Evolutionary conservation across 192 early-diverging fungal species (phyloP), one percentile per base, ranked within the genome.

Genomic region (Entomortierella parvispora): DNA sequence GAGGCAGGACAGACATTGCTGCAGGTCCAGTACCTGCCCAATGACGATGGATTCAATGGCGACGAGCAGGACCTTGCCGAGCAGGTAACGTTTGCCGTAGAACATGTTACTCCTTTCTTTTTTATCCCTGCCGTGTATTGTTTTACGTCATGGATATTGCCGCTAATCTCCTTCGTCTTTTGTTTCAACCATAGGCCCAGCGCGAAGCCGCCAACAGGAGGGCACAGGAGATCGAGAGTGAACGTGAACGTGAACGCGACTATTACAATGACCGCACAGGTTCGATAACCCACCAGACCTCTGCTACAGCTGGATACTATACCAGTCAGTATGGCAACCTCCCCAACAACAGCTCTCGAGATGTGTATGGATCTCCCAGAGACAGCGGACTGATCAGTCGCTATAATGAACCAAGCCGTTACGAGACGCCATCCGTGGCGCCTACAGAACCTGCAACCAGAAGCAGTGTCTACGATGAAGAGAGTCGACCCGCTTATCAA

Each of bases 1-100:
- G 88, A 87, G 47, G 82, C 86, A 2, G 82, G 83, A 18, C 89
- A 89, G 58, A 93, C 90, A 22, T 65, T 94, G n/a, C 62, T 92
- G 42, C 91, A 94, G 77, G 90, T 93, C 25, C 91, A 93, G 78
- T 89, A 90, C 63, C 47, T 88, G 25, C 92, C 92, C 22, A 80
- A 83, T 32, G 84, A 89, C 50, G 82, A 83, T 61, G 85, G 82
- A 33, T 69, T 81, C n/a, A 69, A 83, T 31, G 67, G 58, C 28
- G 62, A 68, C 49, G 74, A 67, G 3, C 20, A 52, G 8, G 80
- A 83, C 14, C 62, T 71, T 29, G 69, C 78, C 18, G 84, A 81
- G 59, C 52, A 69, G 65, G 62, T 80, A 65, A 62, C 15, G 3
- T 18, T 28, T 52, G 18, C n/a, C 23, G 40, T 17, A 15, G 40